A percentile compares a stretch with the other conserved stretches of the same genome.
Conservation (phyloP, 768 basidiomycete species). For the Clavulina sp. region DNA sequence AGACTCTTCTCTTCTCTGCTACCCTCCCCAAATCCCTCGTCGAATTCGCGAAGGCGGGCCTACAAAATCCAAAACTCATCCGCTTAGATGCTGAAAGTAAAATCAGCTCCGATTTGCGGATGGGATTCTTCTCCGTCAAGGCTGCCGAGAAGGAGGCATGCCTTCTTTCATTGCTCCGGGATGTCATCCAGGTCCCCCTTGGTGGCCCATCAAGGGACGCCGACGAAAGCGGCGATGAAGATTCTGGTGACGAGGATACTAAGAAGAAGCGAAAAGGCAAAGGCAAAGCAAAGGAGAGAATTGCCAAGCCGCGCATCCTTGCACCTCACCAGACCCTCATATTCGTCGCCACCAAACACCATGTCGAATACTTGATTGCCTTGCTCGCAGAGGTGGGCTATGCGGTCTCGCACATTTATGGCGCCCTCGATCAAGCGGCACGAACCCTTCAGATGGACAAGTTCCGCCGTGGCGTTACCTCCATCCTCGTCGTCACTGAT, state of each 20-base stretch:
- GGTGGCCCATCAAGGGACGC: conserved; percentile 18
- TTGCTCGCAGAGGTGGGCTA: conserved; percentile 71
- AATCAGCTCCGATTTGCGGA: conserved; percentile 80
- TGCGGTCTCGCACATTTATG: conserved; percentile 85
- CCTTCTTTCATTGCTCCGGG: conserved; percentile 63
- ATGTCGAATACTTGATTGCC: conserved; percentile 82
- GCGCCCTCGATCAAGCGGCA: conserved; percentile 82
- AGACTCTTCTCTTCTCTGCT: conserved; percentile 90
- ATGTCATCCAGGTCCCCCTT: conserved; percentile 70
- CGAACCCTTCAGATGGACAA: conserved; percentile 79
- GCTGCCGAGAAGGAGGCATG: conserved; percentile 90
- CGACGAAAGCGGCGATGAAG: conserved; percentile 13
- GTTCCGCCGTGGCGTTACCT: conserved; percentile 66
- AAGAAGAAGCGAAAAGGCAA: conserved; percentile 25
- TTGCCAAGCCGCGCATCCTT: conserved; percentile 29
- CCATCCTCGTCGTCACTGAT: conserved; percentile 87
- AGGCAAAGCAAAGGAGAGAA: conserved; percentile 27
- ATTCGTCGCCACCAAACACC: conserved; percentile 94
- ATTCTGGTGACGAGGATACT: conserved; percentile 22
- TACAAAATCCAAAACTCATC: conserved; percentile 84
- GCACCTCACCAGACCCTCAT: conserved; percentile 84
- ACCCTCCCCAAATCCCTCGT: conserved; percentile 91
- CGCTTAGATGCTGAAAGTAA: conserved; percentile 94
- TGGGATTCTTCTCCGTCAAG: conserved; percentile 89
- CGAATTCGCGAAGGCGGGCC: conserved; percentile 95